Evolutionary conservation across 129 eudicot species (phyloP), one percentile per base, ranked within the genome.

Genomic region (Cynara cardunculus): DNA sequence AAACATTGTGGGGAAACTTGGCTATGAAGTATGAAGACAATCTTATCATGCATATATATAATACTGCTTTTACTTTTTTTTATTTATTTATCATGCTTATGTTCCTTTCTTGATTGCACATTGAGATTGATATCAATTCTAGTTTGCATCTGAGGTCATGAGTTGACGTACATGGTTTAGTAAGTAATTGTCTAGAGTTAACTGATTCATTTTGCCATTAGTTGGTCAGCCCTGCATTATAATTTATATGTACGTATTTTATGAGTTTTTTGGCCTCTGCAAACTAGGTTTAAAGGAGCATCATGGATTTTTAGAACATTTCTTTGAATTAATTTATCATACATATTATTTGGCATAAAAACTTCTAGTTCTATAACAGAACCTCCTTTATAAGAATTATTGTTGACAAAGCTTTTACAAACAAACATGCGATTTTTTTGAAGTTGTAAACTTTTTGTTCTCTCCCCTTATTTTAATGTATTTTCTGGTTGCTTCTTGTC

Each of bases 21-120:
- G 92, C 78, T 87, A 91, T 85, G 82, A 87, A 75, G 97, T 91
- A 86, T 27, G 89, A 8, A 37, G 34, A 77, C 71, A 1, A 41
- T 78, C 30, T 81, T 71, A 76, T 78, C 22, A 68, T 83, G 59
- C 78, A 18, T 41, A 74, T 75, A 56, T 73, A 69, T 18, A 25
- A 21, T 86, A 77, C 76, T 39, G 10, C 10, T 71, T 82, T 27
- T 19, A 28, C 10, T 71, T 82, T 27, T 19, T 24, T 44, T 69
- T 41, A 53, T 71, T 8, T 65, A 34, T 73, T 18, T 44, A 8
- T 41, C 53, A 37, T 70, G 7, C 78, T 5, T 75, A 37, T 34
- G 19, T 25, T 39, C 3, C 74, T 64, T 35, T 78, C 53, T 67
- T 59, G 28, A 24, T 14, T 72, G 9, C 26, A 22, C 30, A 49